These are phyloP conservation scores for Solanum piurae DNA, from an alignment of 257 asterid species.

Conservation along the genomic window DNA sequence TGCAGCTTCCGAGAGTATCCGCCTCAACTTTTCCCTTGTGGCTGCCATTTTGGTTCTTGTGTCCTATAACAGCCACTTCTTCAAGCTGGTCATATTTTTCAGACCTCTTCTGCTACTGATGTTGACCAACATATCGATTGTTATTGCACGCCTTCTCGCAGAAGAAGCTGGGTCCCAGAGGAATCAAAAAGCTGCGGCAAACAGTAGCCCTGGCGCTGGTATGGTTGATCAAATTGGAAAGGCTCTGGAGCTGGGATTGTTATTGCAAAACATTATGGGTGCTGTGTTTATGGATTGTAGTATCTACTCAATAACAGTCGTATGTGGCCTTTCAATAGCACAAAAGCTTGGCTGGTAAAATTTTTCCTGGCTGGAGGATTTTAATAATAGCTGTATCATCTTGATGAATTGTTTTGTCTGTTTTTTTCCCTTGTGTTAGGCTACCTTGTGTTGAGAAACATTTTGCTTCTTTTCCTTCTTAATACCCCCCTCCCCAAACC, in stretches of 20 bases:
- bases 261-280: constrained; percentile 33
- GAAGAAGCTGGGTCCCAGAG: constrained; percentile 12
- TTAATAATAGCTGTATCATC: not conserved
- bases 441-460: not conserved
- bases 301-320: constrained; percentile 46
- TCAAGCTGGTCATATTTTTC: constrained; percentile 26
- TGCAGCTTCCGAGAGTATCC: constrained; percentile 50
- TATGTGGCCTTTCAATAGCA: constrained; percentile 34
- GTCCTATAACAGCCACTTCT: constrained; percentile 26
- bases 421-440: not conserved
- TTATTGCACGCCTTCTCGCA: constrained; percentile 28
- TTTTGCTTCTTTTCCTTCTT: not conserved
- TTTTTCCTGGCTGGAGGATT: not conserved
- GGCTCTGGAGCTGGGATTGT: constrained; percentile 43
- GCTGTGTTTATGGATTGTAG: constrained; percentile 70
- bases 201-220: constrained; percentile 15
- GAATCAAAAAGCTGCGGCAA: constrained; percentile 13
- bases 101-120: constrained; percentile 62
- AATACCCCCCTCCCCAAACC: not conserved
- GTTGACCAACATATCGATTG: constrained; percentile 51
- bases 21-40: constrained; percentile 38
- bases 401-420: not conserved
- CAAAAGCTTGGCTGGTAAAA: constrained; percentile 23
- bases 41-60: constrained; percentile 52
- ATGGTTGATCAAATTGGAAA: constrained; percentile 47